Conservation (phyloP, 1,284 basidiomycete genomes). For the Microstroma glucosiphilum region DNA sequence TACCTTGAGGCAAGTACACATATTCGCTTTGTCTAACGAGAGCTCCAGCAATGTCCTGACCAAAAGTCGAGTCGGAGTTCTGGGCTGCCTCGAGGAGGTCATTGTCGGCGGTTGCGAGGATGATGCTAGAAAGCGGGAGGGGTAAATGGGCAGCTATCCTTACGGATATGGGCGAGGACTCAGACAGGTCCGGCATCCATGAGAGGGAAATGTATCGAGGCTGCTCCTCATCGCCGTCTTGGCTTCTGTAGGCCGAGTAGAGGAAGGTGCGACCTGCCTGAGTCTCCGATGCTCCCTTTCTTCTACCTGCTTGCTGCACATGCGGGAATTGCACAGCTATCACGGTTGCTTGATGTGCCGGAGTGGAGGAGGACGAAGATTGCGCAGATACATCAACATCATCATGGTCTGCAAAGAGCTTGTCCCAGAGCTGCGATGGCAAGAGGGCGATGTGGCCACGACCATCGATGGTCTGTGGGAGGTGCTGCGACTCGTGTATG, state of each 20-base stretch:
- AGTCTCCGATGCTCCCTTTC: background rate
- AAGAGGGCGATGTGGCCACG: background rate
- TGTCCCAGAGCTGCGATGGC: background rate
- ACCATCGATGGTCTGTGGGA: background rate
- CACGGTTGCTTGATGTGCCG: background rate
- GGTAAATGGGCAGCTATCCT: background rate
- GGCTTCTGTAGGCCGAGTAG: background rate
- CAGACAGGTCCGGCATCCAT: background rate
- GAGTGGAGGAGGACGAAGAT: background rate
- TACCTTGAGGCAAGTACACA: slow-evolving; percentile 13
- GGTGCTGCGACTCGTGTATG: background rate
- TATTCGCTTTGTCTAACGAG: slow-evolving; percentile 28
- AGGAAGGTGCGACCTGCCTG: background rate
- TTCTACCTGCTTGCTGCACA: background rate
- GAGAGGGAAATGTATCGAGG: background rate
- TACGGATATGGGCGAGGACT: background rate
- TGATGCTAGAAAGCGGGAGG: background rate
- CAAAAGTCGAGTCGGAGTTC: background rate
- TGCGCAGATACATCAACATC: no score
- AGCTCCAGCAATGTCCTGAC: background rate
- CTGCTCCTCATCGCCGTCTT: background rate
- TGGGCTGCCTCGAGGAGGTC: background rate
- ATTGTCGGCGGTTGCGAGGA: background rate
- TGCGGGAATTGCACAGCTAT: background rate
- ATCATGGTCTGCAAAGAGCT: background rate